These are phyloP conservation scores for Stenocarpella maydis DNA, from an alignment of 2,329 filamentous ascomycete species.

Conservation along the genomic window DNA sequence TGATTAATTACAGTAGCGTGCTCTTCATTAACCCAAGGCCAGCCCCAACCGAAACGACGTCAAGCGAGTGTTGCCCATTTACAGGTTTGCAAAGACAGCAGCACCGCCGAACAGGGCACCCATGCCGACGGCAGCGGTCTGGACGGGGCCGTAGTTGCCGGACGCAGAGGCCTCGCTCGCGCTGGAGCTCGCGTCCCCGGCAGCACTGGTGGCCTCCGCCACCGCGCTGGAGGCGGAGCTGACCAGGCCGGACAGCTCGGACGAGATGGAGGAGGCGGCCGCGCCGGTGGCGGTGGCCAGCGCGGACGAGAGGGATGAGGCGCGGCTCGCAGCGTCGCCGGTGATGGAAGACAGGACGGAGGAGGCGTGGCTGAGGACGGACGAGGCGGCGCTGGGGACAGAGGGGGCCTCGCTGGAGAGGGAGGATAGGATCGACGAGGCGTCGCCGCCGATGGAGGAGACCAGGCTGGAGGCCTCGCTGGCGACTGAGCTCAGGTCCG, in stretches of 20 bases:
- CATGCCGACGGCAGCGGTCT: constrained; percentile 54
- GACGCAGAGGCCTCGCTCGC: constrained; percentile 24
- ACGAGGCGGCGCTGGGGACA: constrained; percentile 39
- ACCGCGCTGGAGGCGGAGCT: constrained; percentile 34
- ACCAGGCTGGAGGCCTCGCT: constrained; percentile 39
- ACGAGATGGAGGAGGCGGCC: constrained; percentile 27
- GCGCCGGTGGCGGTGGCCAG: constrained; percentile 42
- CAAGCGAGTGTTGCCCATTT: constrained; percentile 37
- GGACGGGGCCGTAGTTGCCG: constrained; percentile 43
- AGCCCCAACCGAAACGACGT: too few species aligned
- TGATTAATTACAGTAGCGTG: constrained; percentile 8
- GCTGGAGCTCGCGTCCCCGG: constrained; percentile 31
- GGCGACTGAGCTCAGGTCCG: constrained; percentile 18
- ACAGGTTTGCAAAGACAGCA: constrained; percentile 55
- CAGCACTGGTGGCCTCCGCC: constrained; percentile 31
- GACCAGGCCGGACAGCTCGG: constrained; percentile 28
- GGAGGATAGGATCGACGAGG: constrained; percentile 39
- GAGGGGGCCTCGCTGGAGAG: constrained; percentile 38
- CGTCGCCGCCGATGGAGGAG: constrained; percentile 33
- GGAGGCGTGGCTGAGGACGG: constrained; percentile 16
- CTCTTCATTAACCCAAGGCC: not conserved
- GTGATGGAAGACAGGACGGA: constrained; percentile 41
- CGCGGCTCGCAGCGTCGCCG: constrained; percentile 30
- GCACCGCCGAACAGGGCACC: constrained; percentile 58
- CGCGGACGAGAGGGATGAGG: constrained; percentile 41